Conservation (phyloP, 176 grass and related monocot genomes). For the Bothriochloa decipiens region DNA sequence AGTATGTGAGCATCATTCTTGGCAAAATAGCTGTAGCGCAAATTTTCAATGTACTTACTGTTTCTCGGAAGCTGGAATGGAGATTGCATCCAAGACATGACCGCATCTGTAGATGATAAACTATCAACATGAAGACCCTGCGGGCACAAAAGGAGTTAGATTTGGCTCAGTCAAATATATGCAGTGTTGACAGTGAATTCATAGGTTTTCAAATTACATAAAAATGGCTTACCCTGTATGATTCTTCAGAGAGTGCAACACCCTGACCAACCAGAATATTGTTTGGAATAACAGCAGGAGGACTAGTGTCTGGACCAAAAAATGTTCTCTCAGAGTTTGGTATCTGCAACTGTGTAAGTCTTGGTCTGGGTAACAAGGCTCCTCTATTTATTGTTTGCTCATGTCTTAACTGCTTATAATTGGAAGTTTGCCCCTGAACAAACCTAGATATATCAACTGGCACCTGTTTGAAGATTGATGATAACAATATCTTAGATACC, state of each 20-base stretch:
- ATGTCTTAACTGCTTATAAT: conserved; percentile 27
- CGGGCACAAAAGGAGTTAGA: conserved; percentile 20
- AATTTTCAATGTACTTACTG: conserved; percentile 31
- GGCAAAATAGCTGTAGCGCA: conserved; percentile 1
- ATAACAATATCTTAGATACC: conserved; percentile 34
- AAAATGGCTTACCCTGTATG: conserved; percentile 32
- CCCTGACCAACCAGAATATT: conserved; percentile 26
- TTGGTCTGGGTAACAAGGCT: conserved; percentile 34
- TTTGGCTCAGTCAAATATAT: conserved; percentile 24
- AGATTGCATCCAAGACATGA: conserved; percentile 35
- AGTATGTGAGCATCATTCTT: conserved; percentile 34
- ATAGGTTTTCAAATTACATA: conserved; percentile 31
- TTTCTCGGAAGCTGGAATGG: conserved; percentile 31
- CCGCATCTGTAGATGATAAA: conserved; percentile 3
- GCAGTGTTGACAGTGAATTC: background rate
- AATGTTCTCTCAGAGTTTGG: conserved; percentile 32
- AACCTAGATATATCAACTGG: conserved; percentile 30
- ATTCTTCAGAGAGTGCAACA: conserved; percentile 31
- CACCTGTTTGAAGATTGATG: conserved; percentile 42
- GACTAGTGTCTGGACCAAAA: conserved; percentile 18
- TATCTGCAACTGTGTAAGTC: conserved; percentile 25
- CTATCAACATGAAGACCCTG: conserved; percentile 12
- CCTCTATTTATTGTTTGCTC: conserved; percentile 1
- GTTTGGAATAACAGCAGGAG: conserved; percentile 16
- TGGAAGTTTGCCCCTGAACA: conserved; percentile 32